Base-by-base conservation (phyloP, 495 filamentous ascomycete species). In the Achaetomiella virescens region DNA sequence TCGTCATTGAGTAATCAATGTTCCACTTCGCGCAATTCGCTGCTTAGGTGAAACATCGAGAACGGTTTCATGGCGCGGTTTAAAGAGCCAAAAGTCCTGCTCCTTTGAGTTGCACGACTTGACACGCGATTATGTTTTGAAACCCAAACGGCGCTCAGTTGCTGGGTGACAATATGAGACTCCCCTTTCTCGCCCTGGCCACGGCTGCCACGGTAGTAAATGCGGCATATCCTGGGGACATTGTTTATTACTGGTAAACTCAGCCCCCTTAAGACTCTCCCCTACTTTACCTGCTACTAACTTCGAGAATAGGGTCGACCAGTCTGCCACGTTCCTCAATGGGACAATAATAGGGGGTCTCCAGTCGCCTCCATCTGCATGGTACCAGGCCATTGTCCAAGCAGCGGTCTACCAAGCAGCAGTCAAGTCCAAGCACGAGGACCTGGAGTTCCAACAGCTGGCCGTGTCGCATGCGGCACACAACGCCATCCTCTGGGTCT, bases 401-500 rank as follows among this genome's bases (percentile, higher is more conserved):
- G 68, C 42, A 20, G 62, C 70, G 12, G 53, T 72, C 14, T 69
- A 69, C 54, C 46, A 63, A 15, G 70, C 70, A 10, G 70, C 70
- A n/a, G 48, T 62, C 18, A 60, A 65, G 17, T 57, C 60, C 38
- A 60, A 57, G 31, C 20, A 36, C 18, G 59, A 62, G 24, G 43
- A 41, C 8, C 66, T 68, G 15, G 65, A 55, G 22, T 65, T 63
- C 55, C 70, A 72, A 49, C 70, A 72, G 58, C 60, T 72, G n/a
- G 68, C 70, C 37, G 60, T 71, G 36, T 72, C 70, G 8, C 68
- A 72, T 57, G 70, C 70, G 11, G 70, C 70, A 4, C 70, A 72
- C 61, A 62, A 72, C 41, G 35, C 64, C 51, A 59, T 70, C 0
- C 49, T 61, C 40, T 72, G 66, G 65, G 49, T 60, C 18, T 72